phyloP scores from a whole-genome alignment of 305 asterid genomes.

The Galium porrigens region DNA sequence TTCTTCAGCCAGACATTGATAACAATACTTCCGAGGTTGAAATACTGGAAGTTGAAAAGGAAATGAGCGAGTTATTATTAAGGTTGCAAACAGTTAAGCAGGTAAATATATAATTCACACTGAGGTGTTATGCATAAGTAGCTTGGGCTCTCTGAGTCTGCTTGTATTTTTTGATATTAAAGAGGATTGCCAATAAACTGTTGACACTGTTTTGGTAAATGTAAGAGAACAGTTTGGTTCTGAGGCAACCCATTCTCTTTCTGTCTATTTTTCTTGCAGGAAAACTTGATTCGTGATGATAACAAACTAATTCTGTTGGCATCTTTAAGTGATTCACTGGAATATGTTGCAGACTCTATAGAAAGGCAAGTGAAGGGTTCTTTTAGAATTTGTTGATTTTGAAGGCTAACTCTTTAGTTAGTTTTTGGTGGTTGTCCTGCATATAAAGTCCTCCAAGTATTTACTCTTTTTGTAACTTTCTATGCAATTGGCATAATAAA shows the following conservation, averaged over 20 bases:
- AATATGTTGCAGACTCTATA: slow-evolving; percentile 88
- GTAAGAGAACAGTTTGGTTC: background rate
- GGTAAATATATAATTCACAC: slow-evolving; percentile 33
- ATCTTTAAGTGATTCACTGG: slow-evolving; percentile 92
- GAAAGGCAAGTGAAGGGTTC: slow-evolving; percentile 58
- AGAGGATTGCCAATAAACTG: background rate
- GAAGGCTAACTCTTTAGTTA: background rate
- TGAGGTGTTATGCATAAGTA: slow-evolving; percentile 5
- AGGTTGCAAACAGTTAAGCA: slow-evolving; percentile 86
- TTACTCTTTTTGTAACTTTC: background rate
- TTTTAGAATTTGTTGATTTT: background rate
- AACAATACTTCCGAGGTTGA: slow-evolving; percentile 38
- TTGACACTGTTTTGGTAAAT: background rate
- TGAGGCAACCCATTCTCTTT: slow-evolving; percentile 11
- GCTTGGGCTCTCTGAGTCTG: background rate
- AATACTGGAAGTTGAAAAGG: slow-evolving; percentile 48
- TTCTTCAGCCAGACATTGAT: slow-evolving; percentile 36
- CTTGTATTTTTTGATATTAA: background rate
- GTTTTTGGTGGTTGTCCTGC: background rate
- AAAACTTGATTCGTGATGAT: slow-evolving; percentile 88
- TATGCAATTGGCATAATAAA: background rate
- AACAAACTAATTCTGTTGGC: slow-evolving; percentile 86
- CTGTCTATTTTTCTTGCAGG: slow-evolving; percentile 36
- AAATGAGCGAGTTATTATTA: slow-evolving; percentile 58
- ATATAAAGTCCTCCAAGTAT: background rate